Percentiles rank a stretch among this genome's conserved stretches.
Conservation (phyloP, 202 grass and related monocot species). For the Sporobolus alterniflorus region DNA sequence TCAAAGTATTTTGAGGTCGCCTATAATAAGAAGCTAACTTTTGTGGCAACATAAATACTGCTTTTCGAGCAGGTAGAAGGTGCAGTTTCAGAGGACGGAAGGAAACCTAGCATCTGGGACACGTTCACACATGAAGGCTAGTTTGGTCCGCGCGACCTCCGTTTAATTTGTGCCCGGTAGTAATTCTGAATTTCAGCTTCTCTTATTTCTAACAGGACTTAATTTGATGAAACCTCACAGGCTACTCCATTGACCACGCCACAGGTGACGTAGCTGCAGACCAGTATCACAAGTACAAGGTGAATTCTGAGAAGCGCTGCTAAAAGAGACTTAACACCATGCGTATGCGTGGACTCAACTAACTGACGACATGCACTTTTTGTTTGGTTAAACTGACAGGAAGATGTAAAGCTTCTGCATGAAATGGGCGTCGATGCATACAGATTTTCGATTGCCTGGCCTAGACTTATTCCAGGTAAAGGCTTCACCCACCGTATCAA, state of each 20-base stretch:
- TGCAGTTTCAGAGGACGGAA: constrained; percentile 59
- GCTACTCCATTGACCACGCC: constrained; percentile 51
- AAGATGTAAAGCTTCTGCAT: constrained; percentile 91
- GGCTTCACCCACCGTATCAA: background rate
- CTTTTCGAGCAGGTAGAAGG: constrained; percentile 57
- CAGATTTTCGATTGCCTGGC: constrained; percentile 93
- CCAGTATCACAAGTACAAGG: constrained; percentile 97
- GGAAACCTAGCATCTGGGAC: constrained; percentile 76
- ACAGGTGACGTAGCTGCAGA: constrained; percentile 77
- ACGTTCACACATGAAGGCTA: constrained; percentile 56
- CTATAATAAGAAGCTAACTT: too few species aligned
- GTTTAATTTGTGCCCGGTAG: background rate
- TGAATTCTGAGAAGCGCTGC: background rate
- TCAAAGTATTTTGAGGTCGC: too few species aligned
- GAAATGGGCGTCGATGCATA: constrained; percentile 84
- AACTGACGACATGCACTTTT: background rate
- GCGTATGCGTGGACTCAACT: background rate
- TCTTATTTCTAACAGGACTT: background rate
- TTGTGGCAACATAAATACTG: background rate
- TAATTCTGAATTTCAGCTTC: background rate
- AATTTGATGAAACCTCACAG: constrained; percentile 50
- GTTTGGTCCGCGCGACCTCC: background rate
- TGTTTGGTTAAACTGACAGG: constrained; percentile 38
- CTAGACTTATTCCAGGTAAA: constrained; percentile 83
- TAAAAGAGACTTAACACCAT: background rate